Conservation (phyloP, 495 filamentous ascomycete species). For the Penicillium longicatenatum region DNA sequence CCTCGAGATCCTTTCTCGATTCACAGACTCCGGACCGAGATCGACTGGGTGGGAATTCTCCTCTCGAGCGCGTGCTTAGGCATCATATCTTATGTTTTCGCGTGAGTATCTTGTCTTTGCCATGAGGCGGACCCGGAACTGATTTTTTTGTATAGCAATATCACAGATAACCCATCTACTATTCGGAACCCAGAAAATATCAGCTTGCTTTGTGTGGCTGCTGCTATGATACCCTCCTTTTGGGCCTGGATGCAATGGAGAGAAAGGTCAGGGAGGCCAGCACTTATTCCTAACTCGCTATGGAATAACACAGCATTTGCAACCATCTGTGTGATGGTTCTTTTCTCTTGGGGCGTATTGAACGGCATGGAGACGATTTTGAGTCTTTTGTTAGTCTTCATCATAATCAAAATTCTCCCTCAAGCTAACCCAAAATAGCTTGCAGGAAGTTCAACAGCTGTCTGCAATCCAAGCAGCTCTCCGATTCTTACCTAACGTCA, state of each 20-base stretch:
- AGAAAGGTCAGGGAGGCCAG: conserved; percentile 41
- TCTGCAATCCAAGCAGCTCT: conserved; percentile 50
- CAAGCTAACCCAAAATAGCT: conserved; percentile 29
- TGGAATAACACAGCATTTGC: conserved; percentile 55
- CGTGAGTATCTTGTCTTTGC: conserved; percentile 25
- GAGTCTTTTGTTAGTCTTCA: conserved; percentile 45
- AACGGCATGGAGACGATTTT: conserved; percentile 54
- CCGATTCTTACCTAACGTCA: conserved; percentile 55
- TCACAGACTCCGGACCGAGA: conserved; percentile 23
- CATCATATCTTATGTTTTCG: conserved; percentile 50
- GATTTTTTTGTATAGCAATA: conserved; percentile 23
- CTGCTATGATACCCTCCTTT: conserved; percentile 46
- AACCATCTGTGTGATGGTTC: conserved; percentile 51
- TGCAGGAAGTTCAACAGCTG: conserved; percentile 49
- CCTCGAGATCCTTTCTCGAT: conserved; percentile 18
- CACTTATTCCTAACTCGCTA: conserved; percentile 56
- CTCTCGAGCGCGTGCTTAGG: conserved; percentile 44
- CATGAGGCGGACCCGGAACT: not conserved
- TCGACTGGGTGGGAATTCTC: conserved; percentile 53
- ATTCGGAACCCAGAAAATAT: conserved; percentile 41
- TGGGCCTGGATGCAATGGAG: conserved; percentile 47
- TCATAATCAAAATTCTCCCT: too few relatives aligned
- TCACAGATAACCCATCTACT: conserved; percentile 38
- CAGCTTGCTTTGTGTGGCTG: conserved; percentile 38
- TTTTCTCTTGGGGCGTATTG: conserved; percentile 49